Evolutionary conservation across 345 rosid species (phyloP), one percentile per base, ranked within the genome.

Genomic region (Cardamine resedifolia): DNA sequence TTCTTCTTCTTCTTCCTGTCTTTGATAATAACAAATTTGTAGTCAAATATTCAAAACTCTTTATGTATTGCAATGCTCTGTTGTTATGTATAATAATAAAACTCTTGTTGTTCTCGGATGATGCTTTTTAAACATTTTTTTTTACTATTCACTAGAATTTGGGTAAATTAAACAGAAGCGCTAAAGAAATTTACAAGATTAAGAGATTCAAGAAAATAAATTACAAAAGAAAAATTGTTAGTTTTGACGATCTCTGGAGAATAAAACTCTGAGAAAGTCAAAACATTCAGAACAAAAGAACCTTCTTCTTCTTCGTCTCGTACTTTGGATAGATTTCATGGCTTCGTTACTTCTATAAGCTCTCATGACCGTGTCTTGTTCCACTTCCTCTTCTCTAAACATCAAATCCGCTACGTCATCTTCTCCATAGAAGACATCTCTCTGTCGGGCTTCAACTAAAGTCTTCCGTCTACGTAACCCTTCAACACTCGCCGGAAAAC

Each of bases 341-440:
- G 80, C 68, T 71, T 77, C 63, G 16, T 71, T 53, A 23, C 30
- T 58, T 71, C 80, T 71, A 19, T 77, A 77, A 64, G 76, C 72
- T 58, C 41, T 50, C 80, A 77, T 49, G 10, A 77, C 72, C 3
- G n/a, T 15, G 10, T 77, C 80, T 26, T 76, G 64, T 44, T 75
- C 64, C 19, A 41, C 47, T 70, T 77, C 68, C 0, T 77, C 72
- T 41, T 71, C 72, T 71, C 76, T 64, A 30, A 56, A 65, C 63
- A 71, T 43, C 58, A 77, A 64, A 23, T 65, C 58, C 4, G 33
- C 19, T 24, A 21, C 20, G 68, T 77, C 76, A 30, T 71, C 76
- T 50, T 64, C 72, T 0, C 76, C 80, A 19, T 71, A 77, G 23
- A 77, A 71, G 26, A 64, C 10, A n/a, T 65, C 57, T 45, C 36